Conservation (phyloP, 805 yeast genomes). For the Grigorovia yakushimaensis region DNA sequence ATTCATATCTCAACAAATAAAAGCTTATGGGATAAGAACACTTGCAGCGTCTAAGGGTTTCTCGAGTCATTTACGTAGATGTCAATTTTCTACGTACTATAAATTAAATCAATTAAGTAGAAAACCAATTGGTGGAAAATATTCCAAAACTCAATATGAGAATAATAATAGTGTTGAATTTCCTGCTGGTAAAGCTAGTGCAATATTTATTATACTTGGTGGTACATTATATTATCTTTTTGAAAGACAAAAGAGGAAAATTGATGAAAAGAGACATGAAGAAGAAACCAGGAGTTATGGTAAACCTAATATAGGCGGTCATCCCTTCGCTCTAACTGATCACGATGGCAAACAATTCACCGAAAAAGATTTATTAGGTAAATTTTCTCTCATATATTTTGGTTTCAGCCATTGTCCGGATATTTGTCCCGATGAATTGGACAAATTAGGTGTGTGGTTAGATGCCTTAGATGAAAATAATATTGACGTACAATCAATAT, state of each 20-base stretch:
- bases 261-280: constrained; percentile 66
- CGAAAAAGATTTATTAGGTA: constrained; percentile 63
- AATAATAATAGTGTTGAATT: constrained; percentile 46
- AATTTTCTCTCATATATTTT: constrained; percentile 80
- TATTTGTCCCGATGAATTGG: constrained; percentile 96
- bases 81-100: background rate
- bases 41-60: too few relatives aligned
- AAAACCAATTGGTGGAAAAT: constrained; percentile 56
- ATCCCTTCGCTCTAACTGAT: constrained; percentile 70
- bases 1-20: too few relatives aligned
- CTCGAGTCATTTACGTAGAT: too few relatives aligned
- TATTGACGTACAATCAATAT: constrained; percentile 69
- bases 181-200: constrained; percentile 77
- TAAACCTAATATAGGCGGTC: constrained; percentile 91
- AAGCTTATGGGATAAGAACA: too few relatives aligned
- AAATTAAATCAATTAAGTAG: constrained; percentile 51
- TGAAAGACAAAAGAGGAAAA: constrained; percentile 62
- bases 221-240: constrained; percentile 64
- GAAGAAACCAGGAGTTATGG: constrained; percentile 84
- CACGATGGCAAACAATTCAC: constrained; percentile 66
- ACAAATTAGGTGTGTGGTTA: constrained; percentile 66
- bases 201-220: constrained; percentile 58
- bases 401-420: constrained; percentile 98
- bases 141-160: constrained; percentile 27
- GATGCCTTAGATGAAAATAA: constrained; percentile 49